Evolutionary conservation across 164 flowering plant species (phyloP).

Genomic region (Kalanchoe fedtschenkoi): DNA sequence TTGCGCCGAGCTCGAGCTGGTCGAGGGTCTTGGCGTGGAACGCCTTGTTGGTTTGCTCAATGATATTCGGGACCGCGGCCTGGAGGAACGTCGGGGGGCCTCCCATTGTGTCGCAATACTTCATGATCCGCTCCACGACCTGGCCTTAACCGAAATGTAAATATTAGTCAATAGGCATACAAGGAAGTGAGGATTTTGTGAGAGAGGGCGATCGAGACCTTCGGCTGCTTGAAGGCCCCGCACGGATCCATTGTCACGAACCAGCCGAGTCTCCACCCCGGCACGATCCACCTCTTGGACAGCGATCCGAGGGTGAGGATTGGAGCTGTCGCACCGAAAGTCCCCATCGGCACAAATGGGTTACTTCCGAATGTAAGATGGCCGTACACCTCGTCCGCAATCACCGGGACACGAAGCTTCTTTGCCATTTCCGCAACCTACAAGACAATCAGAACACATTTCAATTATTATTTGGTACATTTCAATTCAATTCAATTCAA

Average conservation of each 20-base stretch:
- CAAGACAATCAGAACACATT: too few species aligned
- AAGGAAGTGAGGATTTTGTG: too few species aligned
- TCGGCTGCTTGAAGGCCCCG: slow-evolving; percentile 47
- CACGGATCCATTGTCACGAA: slow-evolving; percentile 59
- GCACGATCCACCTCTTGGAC: slow-evolving; percentile 94
- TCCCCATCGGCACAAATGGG: slow-evolving; percentile 88
- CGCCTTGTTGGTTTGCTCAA: slow-evolving; percentile 41
- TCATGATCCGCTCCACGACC: slow-evolving; percentile 51
- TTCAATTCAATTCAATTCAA: not conserved
- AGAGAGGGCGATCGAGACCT: slow-evolving; percentile 27
- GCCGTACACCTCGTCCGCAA: slow-evolving; percentile 89
- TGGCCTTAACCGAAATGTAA: slow-evolving; percentile 11
- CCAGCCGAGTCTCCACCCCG: too few species aligned
- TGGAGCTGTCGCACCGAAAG: slow-evolving; percentile 66
- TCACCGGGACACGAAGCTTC: slow-evolving; percentile 52
- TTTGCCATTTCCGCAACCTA: slow-evolving; percentile 47
- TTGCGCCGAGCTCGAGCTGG: slow-evolving; percentile 34
- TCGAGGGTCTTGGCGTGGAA: slow-evolving; percentile 34
- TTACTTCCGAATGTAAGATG: slow-evolving; percentile 70
- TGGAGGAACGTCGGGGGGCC: slow-evolving; percentile 83
- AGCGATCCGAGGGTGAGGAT: slow-evolving; percentile 81
- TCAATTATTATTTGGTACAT: not conserved
- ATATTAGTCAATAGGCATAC: too few species aligned
- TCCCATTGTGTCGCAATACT: slow-evolving; percentile 47
- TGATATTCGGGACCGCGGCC: slow-evolving; percentile 63